Conservation (phyloP, 164 flowering plant species). For the Chimonanthus salicifolius region DNA sequence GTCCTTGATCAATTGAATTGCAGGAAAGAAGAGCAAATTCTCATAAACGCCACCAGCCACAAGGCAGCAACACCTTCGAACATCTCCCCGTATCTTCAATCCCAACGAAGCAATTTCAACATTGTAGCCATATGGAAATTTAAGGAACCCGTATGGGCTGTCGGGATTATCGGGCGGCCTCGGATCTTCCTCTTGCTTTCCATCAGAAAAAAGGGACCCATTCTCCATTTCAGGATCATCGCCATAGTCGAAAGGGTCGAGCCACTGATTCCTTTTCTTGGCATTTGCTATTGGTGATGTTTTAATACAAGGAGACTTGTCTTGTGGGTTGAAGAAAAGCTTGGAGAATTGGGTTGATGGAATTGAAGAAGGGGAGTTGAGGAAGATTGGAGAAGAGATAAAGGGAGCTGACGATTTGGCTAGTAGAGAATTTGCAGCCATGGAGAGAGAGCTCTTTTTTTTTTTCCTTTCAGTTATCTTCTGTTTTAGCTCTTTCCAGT, state of each 20-base stretch:
- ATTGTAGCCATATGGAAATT: constrained; percentile 64
- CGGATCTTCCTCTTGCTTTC: constrained; percentile 86
- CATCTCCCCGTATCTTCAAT: constrained; percentile 73
- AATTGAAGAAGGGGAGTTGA: constrained; percentile 22
- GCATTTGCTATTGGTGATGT: constrained; percentile 25
- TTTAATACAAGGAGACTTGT: constrained; percentile 12
- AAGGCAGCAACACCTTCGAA: constrained; percentile 75
- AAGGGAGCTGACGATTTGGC: constrained; percentile 42
- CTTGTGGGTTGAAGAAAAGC: constrained; percentile 19
- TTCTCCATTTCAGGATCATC: constrained; percentile 71
- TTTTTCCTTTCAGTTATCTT: neutral
- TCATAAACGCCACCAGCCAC: constrained; percentile 84
- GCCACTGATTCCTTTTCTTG: constrained; percentile 70
- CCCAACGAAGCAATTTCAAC: constrained; percentile 72
- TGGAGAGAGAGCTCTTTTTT: constrained; percentile 7
- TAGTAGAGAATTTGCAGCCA: constrained; percentile 42
- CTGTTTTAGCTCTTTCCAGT: neutral
- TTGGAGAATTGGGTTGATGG: constrained; percentile 27
- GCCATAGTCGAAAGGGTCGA: constrained; percentile 79
- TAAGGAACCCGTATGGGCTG: constrained; percentile 83
- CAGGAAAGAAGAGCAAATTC: constrained; percentile 75
- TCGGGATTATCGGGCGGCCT: constrained; percentile 71
- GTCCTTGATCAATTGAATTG: constrained; percentile 76
- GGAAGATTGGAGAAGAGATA: constrained; percentile 14
- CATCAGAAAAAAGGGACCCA: constrained; percentile 58